Conservation (phyloP, 345 rosid species). For the Conringia planisiliqua region DNA sequence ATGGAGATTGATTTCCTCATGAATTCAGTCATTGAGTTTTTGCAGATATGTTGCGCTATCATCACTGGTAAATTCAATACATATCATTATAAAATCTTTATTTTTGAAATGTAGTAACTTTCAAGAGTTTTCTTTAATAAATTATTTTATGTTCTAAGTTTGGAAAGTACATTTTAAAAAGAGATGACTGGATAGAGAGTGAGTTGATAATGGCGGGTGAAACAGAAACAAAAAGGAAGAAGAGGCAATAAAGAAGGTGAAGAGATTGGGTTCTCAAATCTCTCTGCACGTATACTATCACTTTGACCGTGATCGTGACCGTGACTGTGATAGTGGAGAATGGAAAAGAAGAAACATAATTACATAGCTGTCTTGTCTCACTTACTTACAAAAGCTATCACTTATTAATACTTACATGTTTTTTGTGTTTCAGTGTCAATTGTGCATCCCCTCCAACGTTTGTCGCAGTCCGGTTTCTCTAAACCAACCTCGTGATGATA, state of each 20-base stretch:
- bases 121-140: not conserved
- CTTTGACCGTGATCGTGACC: constrained; percentile 30
- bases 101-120: no score
- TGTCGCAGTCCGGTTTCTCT: not conserved
- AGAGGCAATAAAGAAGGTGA: constrained; percentile 24
- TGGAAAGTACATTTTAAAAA: not conserved
- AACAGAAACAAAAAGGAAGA: constrained; percentile 27
- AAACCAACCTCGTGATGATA: constrained; percentile 22
- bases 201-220: constrained; percentile 26
- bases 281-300: constrained; percentile 11
- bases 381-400: constrained; percentile 25
- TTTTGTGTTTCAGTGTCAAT: constrained; percentile 35
- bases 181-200: not conserved
- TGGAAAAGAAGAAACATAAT: not conserved
- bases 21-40: not conserved
- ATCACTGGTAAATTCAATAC: no score
- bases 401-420: constrained; percentile 15
- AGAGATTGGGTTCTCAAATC: constrained; percentile 28
- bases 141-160: not conserved
- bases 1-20: not conserved
- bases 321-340: constrained; percentile 31
- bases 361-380: constrained; percentile 32
- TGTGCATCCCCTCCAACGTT: constrained; percentile 6
- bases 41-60: not conserved
- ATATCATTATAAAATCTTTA: no score